Evolutionary conservation across 2,329 filamentous ascomycete species (phyloP), one percentile per base, ranked within the genome.

Genomic region (Stachybotrys chlorohalonatus): DNA sequence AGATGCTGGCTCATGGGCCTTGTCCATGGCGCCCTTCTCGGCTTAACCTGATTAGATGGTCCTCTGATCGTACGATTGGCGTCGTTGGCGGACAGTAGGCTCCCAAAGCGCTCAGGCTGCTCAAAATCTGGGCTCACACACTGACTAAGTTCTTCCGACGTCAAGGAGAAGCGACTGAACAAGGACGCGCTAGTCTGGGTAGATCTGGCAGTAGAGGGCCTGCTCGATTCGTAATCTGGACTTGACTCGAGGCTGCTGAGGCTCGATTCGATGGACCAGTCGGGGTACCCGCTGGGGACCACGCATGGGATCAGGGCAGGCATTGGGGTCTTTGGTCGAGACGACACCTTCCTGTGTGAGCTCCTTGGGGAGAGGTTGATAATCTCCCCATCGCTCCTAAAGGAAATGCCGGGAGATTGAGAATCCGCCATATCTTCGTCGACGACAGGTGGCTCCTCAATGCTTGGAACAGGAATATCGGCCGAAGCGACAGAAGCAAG

Each of bases 401-500:
- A 65, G 31, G 72, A 66, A 47, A 73, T 64, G 15, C 51, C 55
- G 7, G 69, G 63, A 53, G 67, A 69, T 31, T 65, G 55, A 45
- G 66, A 63, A 56, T 72, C 70, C 42, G 68, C 63, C 73, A 77
- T 76, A 47, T 75, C 72, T 59, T 74, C 72, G 60, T 78, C 73
- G 46, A 70, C 61, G 30, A 70, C 67, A 47, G 75, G 72, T 52
- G 80, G 76, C 57, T 80, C 74, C 66, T 86, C 83, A 54, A 86
- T 84, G 65, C 82, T 85, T 13, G 82, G 83, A 52, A 86, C 78
- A 30, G 83, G 81, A 5, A 84, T 72, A 64, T 86, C 83, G 57
- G 82, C 83, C 16, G 82, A 82, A 49, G 81, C 83, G 55, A 86
- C 83, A 5, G 82, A 85, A 3, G 82, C 83, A n/a, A 86, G 76